Evolutionary conservation across 345 rosid species (phyloP).

Genomic region (Rhizophora mangle): DNA sequence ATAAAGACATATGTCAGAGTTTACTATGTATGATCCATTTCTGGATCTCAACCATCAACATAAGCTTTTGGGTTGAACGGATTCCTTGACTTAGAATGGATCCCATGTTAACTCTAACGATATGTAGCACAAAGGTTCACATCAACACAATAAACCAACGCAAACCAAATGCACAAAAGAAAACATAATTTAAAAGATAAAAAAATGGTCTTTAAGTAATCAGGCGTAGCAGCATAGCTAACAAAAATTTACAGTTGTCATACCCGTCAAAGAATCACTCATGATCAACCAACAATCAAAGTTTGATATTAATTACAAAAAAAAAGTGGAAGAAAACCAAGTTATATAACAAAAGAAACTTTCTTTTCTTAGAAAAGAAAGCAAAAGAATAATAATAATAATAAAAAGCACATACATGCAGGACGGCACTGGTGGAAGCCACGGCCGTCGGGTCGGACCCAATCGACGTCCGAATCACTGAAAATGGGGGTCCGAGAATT

Average conservation of each 20-base stretch:
- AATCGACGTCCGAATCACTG: slow-evolving; percentile 56
- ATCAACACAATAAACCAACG: not conserved
- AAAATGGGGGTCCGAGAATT: slow-evolving; percentile 46
- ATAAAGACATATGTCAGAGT: too few species aligned
- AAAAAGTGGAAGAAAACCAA: too few species aligned
- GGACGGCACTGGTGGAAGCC: slow-evolving; percentile 88
- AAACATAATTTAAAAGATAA: not conserved
- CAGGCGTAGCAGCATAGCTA: too few species aligned
- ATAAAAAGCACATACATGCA: slow-evolving; percentile 45
- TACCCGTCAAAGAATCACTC: not conserved
- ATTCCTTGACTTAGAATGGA: too few species aligned
- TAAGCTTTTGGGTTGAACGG: too few species aligned
- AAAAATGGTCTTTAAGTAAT: too few species aligned
- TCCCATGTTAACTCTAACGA: not conserved
- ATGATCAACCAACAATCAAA: not conserved
- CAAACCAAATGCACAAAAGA: not conserved
- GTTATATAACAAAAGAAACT: too few species aligned
- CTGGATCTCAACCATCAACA: too few species aligned
- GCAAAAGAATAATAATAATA: not conserved
- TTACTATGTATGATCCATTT: too few species aligned
- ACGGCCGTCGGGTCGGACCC: slow-evolving; percentile 94
- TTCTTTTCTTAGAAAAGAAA: not conserved
- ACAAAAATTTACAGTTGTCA: not conserved
- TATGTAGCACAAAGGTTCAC: not conserved
- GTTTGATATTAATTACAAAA: not conserved